Evolutionary conservation across 2,329 filamentous ascomycete genomes (phyloP).

Genomic region (Colletotrichum eremochloae): DNA sequence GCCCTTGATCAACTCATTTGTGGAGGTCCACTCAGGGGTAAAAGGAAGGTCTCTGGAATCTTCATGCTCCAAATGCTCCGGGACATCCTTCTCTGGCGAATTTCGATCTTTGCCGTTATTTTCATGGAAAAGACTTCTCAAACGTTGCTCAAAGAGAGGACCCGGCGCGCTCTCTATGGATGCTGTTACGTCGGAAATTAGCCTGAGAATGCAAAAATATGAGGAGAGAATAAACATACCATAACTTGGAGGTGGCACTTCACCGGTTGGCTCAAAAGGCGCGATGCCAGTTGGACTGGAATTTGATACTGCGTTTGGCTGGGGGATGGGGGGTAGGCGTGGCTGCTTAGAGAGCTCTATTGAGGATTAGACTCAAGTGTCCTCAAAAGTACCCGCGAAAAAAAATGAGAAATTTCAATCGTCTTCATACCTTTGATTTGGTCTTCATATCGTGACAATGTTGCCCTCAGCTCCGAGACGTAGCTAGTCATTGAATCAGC

Average conservation of each 20-base stretch:
- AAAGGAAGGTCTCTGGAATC: conserved; percentile 26
- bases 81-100: conserved; percentile 26
- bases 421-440: conserved; percentile 21
- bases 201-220: neutral
- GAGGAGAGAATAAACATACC: neutral
- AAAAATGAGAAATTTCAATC: neutral
- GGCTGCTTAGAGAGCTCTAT: conserved; percentile 29
- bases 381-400: neutral
- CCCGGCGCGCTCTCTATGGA: conserved; percentile 38
- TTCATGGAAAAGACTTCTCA: conserved; percentile 34
- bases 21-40: conserved; percentile 37
- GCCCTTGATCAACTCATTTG: conserved; percentile 37
- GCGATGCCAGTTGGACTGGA: conserved; percentile 35
- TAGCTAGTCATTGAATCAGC: conserved; percentile 21
- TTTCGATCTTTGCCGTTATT: conserved; percentile 29
- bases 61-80: conserved; percentile 26
- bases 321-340: conserved; percentile 8
- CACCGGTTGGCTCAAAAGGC: conserved; percentile 31
- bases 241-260: conserved; percentile 38
- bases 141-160: conserved; percentile 30
- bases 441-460: conserved; percentile 27
- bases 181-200: neutral
- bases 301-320: conserved; percentile 20
- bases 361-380: neutral
- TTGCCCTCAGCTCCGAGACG: conserved; percentile 35